Percentiles rank a stretch among this genome's conserved stretches.
Evolutionary conservation across 1,139 yeast species (phyloP).

Genomic region (Zygotorulaspora mrakii): DNA sequence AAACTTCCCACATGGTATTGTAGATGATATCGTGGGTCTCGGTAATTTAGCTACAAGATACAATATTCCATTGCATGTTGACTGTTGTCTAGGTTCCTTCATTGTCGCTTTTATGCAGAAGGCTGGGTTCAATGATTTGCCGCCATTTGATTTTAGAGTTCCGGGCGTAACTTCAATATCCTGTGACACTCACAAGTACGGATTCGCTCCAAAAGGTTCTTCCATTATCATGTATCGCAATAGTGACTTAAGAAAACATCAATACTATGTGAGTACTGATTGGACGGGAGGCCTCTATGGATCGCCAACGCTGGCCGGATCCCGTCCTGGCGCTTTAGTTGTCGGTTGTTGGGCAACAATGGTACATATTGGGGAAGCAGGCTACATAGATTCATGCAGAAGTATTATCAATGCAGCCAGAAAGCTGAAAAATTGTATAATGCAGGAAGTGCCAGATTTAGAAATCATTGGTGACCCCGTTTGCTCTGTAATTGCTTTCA

Average conservation of each 20-base stretch:
- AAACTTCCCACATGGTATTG: constrained; percentile 93
- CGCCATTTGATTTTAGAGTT: constrained; percentile 77
- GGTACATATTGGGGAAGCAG: constrained; percentile 71
- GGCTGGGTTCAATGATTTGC: constrained; percentile 57
- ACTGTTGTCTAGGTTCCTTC: constrained; percentile 92
- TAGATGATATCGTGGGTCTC: constrained; percentile 78
- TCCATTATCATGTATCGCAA: constrained; percentile 86
- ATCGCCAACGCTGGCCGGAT: constrained; percentile 93
- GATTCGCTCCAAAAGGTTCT: constrained; percentile 97
- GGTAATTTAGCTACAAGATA: constrained; percentile 61
- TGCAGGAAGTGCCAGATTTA: constrained; percentile 48
- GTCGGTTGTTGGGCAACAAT: constrained; percentile 98
- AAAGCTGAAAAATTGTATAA: constrained; percentile 50
- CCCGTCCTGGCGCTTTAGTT: constrained; percentile 94
- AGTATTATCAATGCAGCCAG: constrained; percentile 66
- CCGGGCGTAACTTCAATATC: constrained; percentile 97
- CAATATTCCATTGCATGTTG: constrained; percentile 84
- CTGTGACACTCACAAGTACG: constrained; percentile 96
- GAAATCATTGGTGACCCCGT: constrained; percentile 80
- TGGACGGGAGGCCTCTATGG: constrained; percentile 98
- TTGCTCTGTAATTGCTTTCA: constrained; percentile 77
- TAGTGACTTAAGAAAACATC: constrained; percentile 63
- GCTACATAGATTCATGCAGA: constrained; percentile 63
- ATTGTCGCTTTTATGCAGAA: constrained; percentile 74
- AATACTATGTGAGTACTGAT: constrained; percentile 75